Percentiles rank a stretch among this genome's conserved stretches.
Evolutionary conservation across 2,329 filamentous ascomycete genomes (phyloP).

Genomic region (Sporothrix pseudoabietina): DNA sequence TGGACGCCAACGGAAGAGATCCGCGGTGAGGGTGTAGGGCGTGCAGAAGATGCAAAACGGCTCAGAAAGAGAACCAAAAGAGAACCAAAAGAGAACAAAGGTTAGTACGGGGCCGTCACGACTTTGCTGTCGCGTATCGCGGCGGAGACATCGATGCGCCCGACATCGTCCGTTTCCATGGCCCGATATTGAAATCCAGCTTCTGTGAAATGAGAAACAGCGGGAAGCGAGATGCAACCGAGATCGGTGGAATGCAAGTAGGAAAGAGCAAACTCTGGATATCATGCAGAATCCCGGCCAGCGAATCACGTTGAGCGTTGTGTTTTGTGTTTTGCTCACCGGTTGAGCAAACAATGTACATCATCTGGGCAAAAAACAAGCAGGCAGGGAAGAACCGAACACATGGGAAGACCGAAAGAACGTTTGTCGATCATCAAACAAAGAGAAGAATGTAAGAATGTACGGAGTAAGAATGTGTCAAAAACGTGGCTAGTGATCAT

Average conservation of each 20-base stretch:
- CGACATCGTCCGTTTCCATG: neutral
- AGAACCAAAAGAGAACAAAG: neutral
- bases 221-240: neutral
- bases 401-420: neutral
- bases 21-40: neutral
- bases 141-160: neutral
- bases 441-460: neutral
- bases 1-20: constrained; percentile 13
- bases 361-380: neutral
- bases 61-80: neutral
- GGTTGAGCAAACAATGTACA: neutral
- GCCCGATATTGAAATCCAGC: neutral
- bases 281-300: neutral
- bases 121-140: neutral
- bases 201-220: neutral
- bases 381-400: neutral
- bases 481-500: neutral
- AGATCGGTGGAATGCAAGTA: neutral
- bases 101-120: neutral
- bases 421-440: neutral
- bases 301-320: neutral
- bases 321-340: neutral
- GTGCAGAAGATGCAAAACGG: neutral
- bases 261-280: neutral
- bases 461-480: neutral